Evolutionary conservation across 306 rosid genomes (phyloP).

Genomic region (Vigna trinervia): DNA sequence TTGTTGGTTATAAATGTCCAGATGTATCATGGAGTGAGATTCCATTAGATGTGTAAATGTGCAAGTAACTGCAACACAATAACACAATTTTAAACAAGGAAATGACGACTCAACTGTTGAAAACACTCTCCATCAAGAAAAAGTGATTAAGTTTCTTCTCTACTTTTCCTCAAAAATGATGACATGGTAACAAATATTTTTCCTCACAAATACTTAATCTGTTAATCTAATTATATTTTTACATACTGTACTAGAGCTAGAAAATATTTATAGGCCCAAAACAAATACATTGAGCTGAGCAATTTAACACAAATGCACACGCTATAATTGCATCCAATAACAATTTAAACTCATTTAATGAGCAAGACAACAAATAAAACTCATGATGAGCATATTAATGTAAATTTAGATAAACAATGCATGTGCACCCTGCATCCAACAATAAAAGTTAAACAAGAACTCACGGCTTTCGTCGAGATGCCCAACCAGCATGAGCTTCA

Average conservation of each 20-base stretch:
- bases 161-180: neutral
- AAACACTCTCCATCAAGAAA: neutral
- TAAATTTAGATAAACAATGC: conserved; percentile 25
- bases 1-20: neutral
- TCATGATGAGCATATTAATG: neutral
- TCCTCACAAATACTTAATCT: neutral
- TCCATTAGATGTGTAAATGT: conserved; percentile 90
- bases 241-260: neutral
- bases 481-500: conserved; percentile 98
- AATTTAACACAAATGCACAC: conserved; percentile 21
- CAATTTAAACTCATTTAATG: conserved; percentile 4
- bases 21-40: conserved; percentile 79
- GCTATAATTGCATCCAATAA: neutral
- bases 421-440: conserved; percentile 10
- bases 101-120: neutral
- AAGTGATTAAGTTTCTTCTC: neutral
- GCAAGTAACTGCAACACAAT: conserved; percentile 71
- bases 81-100: conserved; percentile 37
- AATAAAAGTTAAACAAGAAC: conserved; percentile 49
- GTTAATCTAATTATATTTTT: neutral
- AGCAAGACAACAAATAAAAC: neutral
- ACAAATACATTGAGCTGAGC: neutral
- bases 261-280: neutral
- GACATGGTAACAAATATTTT: neutral
- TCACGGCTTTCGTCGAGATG: conserved; percentile 97